These are phyloP conservation scores for Grosmannia clavigera DNA, from an alignment of 2,329 filamentous ascomycete species.

Conservation along the genomic window DNA sequence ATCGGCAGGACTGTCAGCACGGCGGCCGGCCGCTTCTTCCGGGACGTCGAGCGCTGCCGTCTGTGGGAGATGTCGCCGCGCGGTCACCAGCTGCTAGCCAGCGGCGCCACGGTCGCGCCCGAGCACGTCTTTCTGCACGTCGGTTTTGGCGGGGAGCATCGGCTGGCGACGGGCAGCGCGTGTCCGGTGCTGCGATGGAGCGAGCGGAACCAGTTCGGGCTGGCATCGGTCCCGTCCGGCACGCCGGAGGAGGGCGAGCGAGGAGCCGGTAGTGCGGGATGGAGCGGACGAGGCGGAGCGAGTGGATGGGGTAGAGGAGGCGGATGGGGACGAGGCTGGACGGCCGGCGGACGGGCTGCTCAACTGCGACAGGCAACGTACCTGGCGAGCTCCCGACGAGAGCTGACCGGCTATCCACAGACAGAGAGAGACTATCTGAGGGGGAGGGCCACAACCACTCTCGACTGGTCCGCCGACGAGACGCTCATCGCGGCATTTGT, in stretches of 20 bases:
- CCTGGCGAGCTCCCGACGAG: slow-evolving; percentile 18
- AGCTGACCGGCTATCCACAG: slow-evolving; percentile 21
- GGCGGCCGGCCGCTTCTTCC: slow-evolving; percentile 21
- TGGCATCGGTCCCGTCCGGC: slow-evolving; percentile 29
- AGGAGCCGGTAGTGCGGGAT: background rate
- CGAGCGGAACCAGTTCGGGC: slow-evolving; percentile 25
- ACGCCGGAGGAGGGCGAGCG: slow-evolving; percentile 17
- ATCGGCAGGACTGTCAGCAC: background rate
- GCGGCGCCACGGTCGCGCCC: slow-evolving; percentile 21
- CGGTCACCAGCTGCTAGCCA: slow-evolving; percentile 20
- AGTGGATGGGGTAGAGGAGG: background rate
- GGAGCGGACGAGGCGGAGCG: slow-evolving; percentile 10
- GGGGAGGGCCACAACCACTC: background rate
- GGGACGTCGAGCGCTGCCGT: slow-evolving; percentile 26
- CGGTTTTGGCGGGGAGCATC: slow-evolving; percentile 2
- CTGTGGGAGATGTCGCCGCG: slow-evolving; percentile 32
- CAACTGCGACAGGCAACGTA: slow-evolving; percentile 11
- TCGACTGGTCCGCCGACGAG: slow-evolving; percentile 29
- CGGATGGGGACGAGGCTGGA: background rate
- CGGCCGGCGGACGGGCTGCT: background rate
- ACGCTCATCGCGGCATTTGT: slow-evolving; percentile 44
- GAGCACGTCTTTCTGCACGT: slow-evolving; percentile 28
- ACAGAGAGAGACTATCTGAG: slow-evolving; percentile 22
- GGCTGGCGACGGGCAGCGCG: slow-evolving; percentile 6
- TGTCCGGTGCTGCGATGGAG: slow-evolving; percentile 21